phyloP scores from a whole-genome alignment of 768 basidiomycete species.

The Lentinus tigrinus region DNA sequence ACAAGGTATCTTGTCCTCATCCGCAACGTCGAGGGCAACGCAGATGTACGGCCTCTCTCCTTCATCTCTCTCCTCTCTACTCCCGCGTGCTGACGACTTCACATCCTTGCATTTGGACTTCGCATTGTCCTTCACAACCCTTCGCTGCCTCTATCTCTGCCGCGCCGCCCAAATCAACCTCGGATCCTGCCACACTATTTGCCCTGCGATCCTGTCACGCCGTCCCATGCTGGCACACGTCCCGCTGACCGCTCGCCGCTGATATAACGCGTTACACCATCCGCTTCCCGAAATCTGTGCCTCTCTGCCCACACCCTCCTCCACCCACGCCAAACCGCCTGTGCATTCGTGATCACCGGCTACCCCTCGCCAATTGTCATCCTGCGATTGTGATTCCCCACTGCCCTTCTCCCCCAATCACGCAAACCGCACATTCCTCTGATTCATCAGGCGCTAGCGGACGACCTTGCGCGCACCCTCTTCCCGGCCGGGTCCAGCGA shows the following conservation, averaged over 20 bases:
- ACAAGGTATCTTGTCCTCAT: constrained; percentile 58
- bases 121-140: constrained; percentile 11
- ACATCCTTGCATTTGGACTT: neutral
- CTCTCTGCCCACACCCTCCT: neutral
- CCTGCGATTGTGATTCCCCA: neutral
- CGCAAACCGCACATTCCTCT: neutral
- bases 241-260: neutral
- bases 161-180: neutral
- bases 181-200: neutral
- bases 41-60: constrained; percentile 42
- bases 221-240: neutral
- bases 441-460: constrained; percentile 51
- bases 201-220: neutral
- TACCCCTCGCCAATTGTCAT: constrained; percentile 1
- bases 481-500: constrained; percentile 48
- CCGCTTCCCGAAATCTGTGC: neutral
- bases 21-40: constrained; percentile 67
- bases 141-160: neutral
- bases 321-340: neutral
- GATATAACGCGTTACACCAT: neutral
- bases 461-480: constrained; percentile 52
- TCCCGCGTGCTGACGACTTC: neutral
- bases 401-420: neutral
- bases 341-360: constrained; percentile 5
- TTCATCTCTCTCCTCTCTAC: constrained; percentile 1